phyloP scores from a whole-genome alignment of 129 eudicot genomes.

The Artemisia annua region DNA sequence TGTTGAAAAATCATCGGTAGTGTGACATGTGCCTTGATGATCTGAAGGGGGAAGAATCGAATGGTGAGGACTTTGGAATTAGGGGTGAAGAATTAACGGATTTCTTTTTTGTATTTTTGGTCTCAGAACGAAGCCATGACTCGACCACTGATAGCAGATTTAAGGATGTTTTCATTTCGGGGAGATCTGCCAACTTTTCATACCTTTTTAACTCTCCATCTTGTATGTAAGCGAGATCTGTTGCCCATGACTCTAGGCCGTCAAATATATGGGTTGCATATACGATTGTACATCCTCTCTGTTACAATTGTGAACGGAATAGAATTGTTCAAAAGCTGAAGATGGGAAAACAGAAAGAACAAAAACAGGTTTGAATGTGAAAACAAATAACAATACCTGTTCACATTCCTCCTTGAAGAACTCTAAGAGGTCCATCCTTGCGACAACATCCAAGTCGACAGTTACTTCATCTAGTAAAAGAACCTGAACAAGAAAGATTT shows the following conservation, averaged over 20 bases:
- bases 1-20: conserved; percentile 46
- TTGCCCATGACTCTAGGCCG: conserved; percentile 96
- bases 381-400: conserved; percentile 43
- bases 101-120: conserved; percentile 83
- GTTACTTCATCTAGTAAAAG: conserved; percentile 95
- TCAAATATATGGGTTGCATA: conserved; percentile 97
- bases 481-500: conserved; percentile 52
- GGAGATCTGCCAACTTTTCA: conserved; percentile 68
- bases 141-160: conserved; percentile 92
- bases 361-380: background rate
- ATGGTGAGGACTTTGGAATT: conserved; percentile 53
- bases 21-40: conserved; percentile 96
- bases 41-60: conserved; percentile 78
- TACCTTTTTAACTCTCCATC: conserved; percentile 71
- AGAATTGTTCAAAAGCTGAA: background rate
- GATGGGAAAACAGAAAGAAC: background rate
- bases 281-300: conserved; percentile 98
- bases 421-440: conserved; percentile 92
- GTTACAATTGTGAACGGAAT: conserved; percentile 11
- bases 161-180: conserved; percentile 53
- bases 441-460: conserved; percentile 91
- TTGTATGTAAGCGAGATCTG: conserved; percentile 89
- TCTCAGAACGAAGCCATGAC: conserved; percentile 87
- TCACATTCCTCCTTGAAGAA: conserved; percentile 93
- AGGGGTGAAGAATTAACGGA: conserved; percentile 35